Conservation (phyloP, 2,329 filamentous ascomycete genomes). For the Chalaropsis thielavioides region DNA sequence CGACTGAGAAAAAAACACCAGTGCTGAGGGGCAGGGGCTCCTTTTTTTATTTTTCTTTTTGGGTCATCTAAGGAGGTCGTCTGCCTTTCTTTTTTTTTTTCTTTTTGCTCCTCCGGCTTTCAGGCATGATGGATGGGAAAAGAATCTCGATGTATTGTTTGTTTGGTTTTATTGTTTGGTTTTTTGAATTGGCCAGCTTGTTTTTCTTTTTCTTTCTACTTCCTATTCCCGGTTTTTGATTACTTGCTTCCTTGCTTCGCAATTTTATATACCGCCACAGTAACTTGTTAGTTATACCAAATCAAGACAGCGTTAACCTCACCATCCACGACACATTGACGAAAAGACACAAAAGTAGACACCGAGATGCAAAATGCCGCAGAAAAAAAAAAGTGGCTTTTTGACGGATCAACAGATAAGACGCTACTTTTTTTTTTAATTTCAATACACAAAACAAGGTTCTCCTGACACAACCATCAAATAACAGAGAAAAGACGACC, state of each 20-base stretch:
- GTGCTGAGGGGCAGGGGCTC: neutral
- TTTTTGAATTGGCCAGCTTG: neutral
- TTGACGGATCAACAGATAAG: slow-evolving; percentile 3
- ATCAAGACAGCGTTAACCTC: neutral
- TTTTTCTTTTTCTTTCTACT: neutral
- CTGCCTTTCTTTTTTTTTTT: neutral
- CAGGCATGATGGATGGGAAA: neutral
- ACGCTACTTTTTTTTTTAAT: slow-evolving; percentile 9
- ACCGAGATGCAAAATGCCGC: neutral
- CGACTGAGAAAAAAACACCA: neutral
- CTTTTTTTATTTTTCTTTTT: neutral
- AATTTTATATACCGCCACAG: slow-evolving; percentile 4
- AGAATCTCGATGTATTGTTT: neutral
- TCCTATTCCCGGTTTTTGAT: neutral
- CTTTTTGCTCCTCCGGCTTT: neutral
- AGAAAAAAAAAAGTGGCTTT: neutral
- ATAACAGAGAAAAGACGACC: neutral
- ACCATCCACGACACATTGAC: neutral
- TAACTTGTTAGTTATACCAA: slow-evolving; percentile 14
- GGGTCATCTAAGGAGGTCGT: no score
- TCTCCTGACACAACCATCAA: neutral
- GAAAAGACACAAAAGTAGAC: neutral
- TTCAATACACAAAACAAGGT: slow-evolving; percentile 9
- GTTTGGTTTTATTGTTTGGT: neutral
- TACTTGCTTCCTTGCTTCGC: neutral